Evolutionary conservation across 768 basidiomycete species (phyloP).

Genomic region (Lactarius akahatsu): DNA sequence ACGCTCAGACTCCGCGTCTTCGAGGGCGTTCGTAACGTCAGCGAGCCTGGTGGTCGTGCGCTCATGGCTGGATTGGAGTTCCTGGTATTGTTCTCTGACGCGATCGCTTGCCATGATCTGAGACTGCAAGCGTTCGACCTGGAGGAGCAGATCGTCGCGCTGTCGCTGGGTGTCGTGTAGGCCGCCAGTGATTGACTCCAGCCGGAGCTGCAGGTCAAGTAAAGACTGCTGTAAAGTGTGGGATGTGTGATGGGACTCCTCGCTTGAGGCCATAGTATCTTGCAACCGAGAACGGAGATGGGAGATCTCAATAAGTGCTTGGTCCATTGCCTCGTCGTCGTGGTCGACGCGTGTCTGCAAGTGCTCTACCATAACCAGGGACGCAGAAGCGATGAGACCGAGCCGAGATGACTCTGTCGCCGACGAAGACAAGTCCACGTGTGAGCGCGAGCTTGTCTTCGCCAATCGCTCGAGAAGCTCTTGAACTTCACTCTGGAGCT

Average conservation of each 20-base stretch:
- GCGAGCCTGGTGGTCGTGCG: constrained; percentile 46
- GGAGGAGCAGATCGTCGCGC: constrained; percentile 22
- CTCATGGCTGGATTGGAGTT: constrained; percentile 36
- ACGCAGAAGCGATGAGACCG: constrained; percentile 21
- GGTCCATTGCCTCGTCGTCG: neutral
- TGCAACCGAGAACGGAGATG: constrained; percentile 15
- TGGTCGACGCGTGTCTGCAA: constrained; percentile 28
- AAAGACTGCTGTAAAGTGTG: constrained; percentile 13
- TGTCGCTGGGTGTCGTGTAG: constrained; percentile 9
- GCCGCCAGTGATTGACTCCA: constrained; percentile 5
- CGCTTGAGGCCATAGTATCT: constrained; percentile 1
- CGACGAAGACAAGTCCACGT: constrained; percentile 11
- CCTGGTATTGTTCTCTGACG: constrained; percentile 15
- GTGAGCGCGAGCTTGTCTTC: constrained; percentile 24
- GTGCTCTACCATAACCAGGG: constrained; percentile 28
- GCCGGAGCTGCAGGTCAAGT: constrained; percentile 5
- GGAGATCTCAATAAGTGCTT: constrained; percentile 10
- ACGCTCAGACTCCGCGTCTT: constrained; percentile 62
- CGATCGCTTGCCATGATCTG: constrained; percentile 20
- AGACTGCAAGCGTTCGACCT: constrained; percentile 18
- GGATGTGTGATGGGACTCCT: neutral
- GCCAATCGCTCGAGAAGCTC: constrained; percentile 22
- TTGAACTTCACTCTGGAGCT: constrained; percentile 27
- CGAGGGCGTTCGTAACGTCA: constrained; percentile 47
- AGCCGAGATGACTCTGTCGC: constrained; percentile 14